These are phyloP conservation scores for Aureobasidium sp. DNA, from an alignment of 2,329 filamentous ascomycete genomes.

Conservation along the genomic window DNA sequence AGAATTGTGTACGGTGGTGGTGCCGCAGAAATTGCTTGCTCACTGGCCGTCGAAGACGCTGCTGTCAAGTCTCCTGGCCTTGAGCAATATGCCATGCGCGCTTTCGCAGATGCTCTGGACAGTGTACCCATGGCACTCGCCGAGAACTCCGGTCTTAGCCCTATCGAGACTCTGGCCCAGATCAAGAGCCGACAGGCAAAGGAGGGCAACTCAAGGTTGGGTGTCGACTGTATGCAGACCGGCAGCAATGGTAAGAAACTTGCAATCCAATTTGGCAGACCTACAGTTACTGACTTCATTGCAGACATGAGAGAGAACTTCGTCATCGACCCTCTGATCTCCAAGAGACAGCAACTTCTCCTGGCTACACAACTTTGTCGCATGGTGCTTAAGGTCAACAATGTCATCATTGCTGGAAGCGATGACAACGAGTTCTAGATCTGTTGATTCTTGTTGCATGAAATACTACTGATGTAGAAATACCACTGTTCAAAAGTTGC, in stretches of 20 bases:
- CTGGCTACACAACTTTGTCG: conserved; percentile 94
- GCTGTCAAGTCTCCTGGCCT: conserved; percentile 86
- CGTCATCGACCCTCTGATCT: conserved; percentile 96
- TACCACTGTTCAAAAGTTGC: conserved; percentile 7
- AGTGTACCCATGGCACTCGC: conserved; percentile 90
- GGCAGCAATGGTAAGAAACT: conserved; percentile 67
- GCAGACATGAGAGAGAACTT: conserved; percentile 93
- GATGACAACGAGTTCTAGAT: conserved; percentile 75
- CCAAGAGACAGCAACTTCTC: conserved; percentile 93
- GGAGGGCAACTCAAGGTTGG: conserved; percentile 68
- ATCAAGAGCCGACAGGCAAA: conserved; percentile 97
- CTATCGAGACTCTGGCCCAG: conserved; percentile 88
- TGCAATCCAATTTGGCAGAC: too few relatives aligned
- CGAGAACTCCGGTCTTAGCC: conserved; percentile 93
- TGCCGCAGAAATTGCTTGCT: conserved; percentile 95
- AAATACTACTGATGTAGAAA: neutral
- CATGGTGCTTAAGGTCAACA: conserved; percentile 96
- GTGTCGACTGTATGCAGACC: conserved; percentile 95
- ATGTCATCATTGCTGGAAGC: conserved; percentile 83
- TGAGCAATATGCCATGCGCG: conserved; percentile 98
- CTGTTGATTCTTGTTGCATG: neutral
- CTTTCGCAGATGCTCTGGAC: conserved; percentile 92
- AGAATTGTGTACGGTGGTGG: conserved; percentile 96
- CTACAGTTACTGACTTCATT: neutral
- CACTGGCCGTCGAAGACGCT: conserved; percentile 88